phyloP scores from a whole-genome alignment of 2,329 filamentous ascomycete genomes.

The Alternaria infectoria region DNA sequence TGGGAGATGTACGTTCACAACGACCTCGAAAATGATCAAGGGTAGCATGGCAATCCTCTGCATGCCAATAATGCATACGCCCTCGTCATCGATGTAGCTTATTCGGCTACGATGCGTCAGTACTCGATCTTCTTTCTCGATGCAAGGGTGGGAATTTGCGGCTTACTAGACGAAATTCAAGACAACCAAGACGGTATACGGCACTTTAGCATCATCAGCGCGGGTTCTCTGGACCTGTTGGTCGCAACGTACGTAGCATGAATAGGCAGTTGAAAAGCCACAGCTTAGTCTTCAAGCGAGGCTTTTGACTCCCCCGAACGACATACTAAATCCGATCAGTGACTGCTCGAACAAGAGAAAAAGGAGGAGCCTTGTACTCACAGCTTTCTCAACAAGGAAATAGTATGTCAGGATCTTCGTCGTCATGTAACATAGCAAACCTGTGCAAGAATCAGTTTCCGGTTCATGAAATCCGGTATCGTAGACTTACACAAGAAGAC shows the following conservation, averaged over 20 bases:
- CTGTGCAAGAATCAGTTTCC: conserved; percentile 14
- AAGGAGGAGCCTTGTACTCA: conserved; percentile 40
- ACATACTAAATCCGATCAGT: conserved; percentile 55
- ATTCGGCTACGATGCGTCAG: conserved; percentile 56
- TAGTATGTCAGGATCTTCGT: conserved; percentile 72
- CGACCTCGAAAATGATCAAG: conserved; percentile 65
- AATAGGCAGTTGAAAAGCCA: conserved; percentile 68
- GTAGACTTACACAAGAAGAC: conserved; percentile 60
- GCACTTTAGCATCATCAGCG: conserved; percentile 23
- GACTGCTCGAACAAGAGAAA: background rate
- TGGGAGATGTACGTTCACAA: conserved; percentile 59
- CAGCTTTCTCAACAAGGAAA: conserved; percentile 69
- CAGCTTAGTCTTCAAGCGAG: conserved; percentile 62
- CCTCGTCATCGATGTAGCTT: conserved; percentile 58
- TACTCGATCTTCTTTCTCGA: background rate
- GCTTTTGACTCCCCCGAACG: conserved; percentile 60
- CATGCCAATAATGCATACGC: conserved; percentile 68
- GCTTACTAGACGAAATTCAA: conserved; percentile 68
- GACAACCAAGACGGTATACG: conserved; percentile 54
- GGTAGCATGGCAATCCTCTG: conserved; percentile 64
- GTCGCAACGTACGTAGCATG: conserved; percentile 54
- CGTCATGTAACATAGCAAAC: conserved; percentile 65
- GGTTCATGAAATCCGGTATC: background rate
- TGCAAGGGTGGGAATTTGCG: background rate
- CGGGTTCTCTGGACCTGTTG: background rate